Conservation (phyloP, 2,329 filamentous ascomycete genomes). For the Phialocephala sp. region DNA sequence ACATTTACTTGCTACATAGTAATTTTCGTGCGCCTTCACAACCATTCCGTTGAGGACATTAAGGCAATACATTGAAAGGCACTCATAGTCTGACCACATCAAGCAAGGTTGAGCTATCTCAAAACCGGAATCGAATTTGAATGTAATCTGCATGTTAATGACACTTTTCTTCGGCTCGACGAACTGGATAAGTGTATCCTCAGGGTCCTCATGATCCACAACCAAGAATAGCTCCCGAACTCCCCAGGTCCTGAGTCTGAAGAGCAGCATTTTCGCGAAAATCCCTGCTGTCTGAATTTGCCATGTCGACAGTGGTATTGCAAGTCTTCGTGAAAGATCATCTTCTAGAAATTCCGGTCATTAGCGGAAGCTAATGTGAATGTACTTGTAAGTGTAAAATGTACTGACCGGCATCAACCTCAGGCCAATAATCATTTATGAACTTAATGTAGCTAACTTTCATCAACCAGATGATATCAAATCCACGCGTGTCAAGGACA, state of each 20-base stretch:
- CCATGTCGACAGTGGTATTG: background rate
- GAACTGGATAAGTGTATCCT: background rate
- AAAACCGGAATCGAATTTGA: background rate
- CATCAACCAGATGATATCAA: background rate
- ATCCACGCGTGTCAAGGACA: background rate
- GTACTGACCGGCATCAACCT: background rate
- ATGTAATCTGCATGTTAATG: background rate
- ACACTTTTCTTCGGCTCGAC: background rate
- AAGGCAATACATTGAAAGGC: background rate
- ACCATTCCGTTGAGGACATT: background rate
- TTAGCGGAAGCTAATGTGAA: background rate
- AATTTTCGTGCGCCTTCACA: background rate
- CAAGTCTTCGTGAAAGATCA: background rate
- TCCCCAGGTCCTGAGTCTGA: background rate
- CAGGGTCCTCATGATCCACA: background rate
- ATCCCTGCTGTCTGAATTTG: background rate
- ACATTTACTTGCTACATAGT: background rate
- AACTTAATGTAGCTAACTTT: background rate
- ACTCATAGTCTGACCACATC: background rate
- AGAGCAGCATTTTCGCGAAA: background rate
- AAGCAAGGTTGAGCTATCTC: background rate
- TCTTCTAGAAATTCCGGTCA: background rate
- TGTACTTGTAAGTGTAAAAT: background rate
- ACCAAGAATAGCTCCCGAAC: background rate
- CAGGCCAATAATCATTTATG: background rate